phyloP scores from a whole-genome alignment of 352 stramenopile genomes.

The Peronospora farinosa region DNA sequence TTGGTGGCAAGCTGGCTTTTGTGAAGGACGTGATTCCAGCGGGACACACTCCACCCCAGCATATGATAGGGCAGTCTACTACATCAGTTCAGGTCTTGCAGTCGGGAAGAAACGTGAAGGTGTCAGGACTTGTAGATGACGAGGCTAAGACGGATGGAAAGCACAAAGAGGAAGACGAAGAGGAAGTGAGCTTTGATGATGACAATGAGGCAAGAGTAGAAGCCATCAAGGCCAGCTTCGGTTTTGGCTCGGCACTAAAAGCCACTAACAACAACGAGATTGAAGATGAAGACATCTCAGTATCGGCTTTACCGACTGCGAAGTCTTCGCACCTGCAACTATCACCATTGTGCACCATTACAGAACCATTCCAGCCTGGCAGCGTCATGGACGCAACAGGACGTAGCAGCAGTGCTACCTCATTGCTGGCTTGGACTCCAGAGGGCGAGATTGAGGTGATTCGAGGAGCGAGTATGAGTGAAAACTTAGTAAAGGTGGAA shows the following conservation, averaged over 20 bases:
- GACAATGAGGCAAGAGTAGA: constrained; percentile 68
- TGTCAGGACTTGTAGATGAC: constrained; percentile 43
- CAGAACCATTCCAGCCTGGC: constrained; percentile 64
- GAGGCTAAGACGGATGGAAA: constrained; percentile 37
- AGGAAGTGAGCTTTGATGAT: constrained; percentile 41
- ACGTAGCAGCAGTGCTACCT: constrained; percentile 29
- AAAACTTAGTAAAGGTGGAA: constrained; percentile 76
- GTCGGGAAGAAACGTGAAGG: constrained; percentile 18
- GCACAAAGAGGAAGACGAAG: constrained; percentile 26
- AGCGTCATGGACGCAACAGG: constrained; percentile 36
- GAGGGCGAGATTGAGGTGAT: constrained; percentile 78
- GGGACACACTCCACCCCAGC: constrained; percentile 50
- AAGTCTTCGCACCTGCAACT: constrained; percentile 7
- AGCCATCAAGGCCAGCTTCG: constrained; percentile 79
- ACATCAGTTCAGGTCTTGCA: constrained; percentile 7
- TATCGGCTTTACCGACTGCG: constrained; percentile 1
- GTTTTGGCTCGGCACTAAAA: constrained; percentile 47
- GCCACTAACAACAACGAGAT: constrained; percentile 18
- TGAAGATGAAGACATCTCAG: too few species aligned
- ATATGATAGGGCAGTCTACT: constrained; percentile 16
- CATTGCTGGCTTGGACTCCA: constrained; percentile 64
- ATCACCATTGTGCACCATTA: constrained; percentile 28
- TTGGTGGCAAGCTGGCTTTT: constrained; percentile 53
- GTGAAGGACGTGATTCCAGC: constrained; percentile 60
- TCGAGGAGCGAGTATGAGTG: constrained; percentile 51